A percentile compares a stretch with the other conserved stretches of the same genome.
These are phyloP conservation scores for Ulota crispa DNA, from an alignment of 225 moss, liverwort and hornwort species.

Conservation along the genomic window DNA sequence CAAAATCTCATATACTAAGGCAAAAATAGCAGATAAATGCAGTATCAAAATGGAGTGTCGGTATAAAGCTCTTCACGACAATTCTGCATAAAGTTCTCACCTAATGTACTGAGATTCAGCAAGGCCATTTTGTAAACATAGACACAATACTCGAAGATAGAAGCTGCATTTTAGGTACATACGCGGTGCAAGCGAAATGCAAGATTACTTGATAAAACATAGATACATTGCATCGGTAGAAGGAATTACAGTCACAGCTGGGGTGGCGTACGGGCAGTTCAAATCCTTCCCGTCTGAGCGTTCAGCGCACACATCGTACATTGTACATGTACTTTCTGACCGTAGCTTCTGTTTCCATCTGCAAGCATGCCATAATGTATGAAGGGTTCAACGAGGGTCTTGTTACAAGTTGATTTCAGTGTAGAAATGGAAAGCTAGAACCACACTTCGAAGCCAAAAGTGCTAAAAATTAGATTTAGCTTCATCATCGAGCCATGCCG, in stretches of 20 bases:
- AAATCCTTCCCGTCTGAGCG: slow-evolving; percentile 73
- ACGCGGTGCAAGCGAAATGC: background rate
- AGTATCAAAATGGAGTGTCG: slow-evolving; percentile 1
- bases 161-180: background rate
- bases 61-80: no score
- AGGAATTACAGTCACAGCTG: slow-evolving; percentile 66
- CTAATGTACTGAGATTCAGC: no score
- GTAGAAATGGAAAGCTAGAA: background rate
- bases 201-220: background rate
- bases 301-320: slow-evolving; percentile 82
- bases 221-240: background rate
- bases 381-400: slow-evolving; percentile 17
- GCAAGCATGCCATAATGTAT: slow-evolving; percentile 20
- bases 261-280: slow-evolving; percentile 73
- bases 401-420: background rate
- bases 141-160: background rate
- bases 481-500: slow-evolving; percentile 6
- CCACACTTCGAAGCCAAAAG: background rate
- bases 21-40: background rate
- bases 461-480: background rate
- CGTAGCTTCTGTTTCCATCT: slow-evolving; percentile 52
- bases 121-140: no score
- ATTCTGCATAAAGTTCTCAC: no score
- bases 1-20: background rate
- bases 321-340: slow-evolving; percentile 67